Evolutionary conservation across 192 early-diverging fungal species (phyloP), one percentile per base, ranked within the genome.

Genomic region (Umbelopsis sp.): DNA sequence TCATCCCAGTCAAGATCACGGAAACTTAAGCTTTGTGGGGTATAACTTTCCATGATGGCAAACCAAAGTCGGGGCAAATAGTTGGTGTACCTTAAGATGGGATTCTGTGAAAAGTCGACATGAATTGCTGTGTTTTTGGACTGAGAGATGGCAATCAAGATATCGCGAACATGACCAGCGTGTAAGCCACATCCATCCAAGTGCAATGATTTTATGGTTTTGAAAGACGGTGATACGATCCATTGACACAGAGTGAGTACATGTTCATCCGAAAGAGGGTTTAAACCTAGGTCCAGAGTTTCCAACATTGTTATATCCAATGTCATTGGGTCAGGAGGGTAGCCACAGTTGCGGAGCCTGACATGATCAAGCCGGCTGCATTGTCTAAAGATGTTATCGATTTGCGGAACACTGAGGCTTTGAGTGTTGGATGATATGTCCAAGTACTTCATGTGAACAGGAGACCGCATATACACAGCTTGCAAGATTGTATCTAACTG

Each of bases 1-100:
- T 85, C 84, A 29, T 83, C 82, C 84, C 84, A 85, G 32, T 83
- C 80, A 29, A 77, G 76, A 32, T 72, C 70, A 5, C 78, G 69
- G n/a, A 85, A 68, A 14, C 80, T 75, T 36, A 85, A 20, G 2
- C 82, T 83, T 1, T 43, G 51, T 3, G 84, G 74, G 1, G 80
- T 81, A 41, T 78, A 77, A 14, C 76, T 71, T 21, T 74, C 76
- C 66, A 78, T 65, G 24, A 85, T 65, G 12, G 80, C 59, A 49
- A 68, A 74, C 25, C 74, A 73, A 32, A 85, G 71, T n/a, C 74
- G 72, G 26, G 82, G 79, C n/a, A 81, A 49, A 32, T 80, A 74
- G 26, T 72, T 73, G 4, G 77, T 68, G 2, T 82, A 80, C 17
- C 79, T 78, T 54, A 74, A 76, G 3, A 85, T 70, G 41, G 82